These are phyloP conservation scores for Thinopyrum elongatum DNA, from an alignment of 176 grass and related monocot genomes.

Conservation along the genomic window DNA sequence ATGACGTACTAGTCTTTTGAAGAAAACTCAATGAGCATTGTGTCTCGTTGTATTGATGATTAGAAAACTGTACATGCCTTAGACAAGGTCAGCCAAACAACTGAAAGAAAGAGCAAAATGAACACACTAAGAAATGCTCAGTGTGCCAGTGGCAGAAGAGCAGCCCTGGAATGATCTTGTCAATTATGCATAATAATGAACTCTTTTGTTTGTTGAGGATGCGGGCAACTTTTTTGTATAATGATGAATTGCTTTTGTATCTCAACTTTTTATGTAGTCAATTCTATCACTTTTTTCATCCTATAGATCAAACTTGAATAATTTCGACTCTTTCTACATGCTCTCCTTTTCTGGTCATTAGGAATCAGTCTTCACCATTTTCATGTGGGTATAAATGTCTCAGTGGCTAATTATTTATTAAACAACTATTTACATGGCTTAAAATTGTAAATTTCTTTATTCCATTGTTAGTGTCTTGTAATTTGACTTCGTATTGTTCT, in stretches of 20 bases:
- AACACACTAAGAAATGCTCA: not conserved
- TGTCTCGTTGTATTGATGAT: not conserved
- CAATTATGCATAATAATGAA: too few species aligned
- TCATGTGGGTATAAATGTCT: not conserved
- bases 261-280: not conserved
- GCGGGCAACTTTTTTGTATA: not conserved
- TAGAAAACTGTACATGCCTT: not conserved
- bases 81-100: not conserved
- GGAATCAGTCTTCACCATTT: not conserved
- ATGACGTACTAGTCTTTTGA: not conserved
- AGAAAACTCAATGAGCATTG: not conserved
- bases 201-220: not conserved
- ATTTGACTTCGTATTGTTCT: conserved; percentile 17
- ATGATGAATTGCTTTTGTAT: not conserved
- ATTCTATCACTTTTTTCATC: not conserved
- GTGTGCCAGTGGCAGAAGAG: not conserved
- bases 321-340: not conserved
- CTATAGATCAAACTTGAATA: not conserved
- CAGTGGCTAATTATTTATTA: not conserved
- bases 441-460: not conserved
- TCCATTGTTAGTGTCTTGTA: not conserved
- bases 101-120: not conserved
- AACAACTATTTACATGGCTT: conserved; percentile 22
- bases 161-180: too few species aligned
- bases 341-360: conserved; percentile 7